Evolutionary conservation across 1,139 yeast genomes (phyloP), one percentile per base, ranked within the genome.

Genomic region (Nakaseomyces bracarensis): DNA sequence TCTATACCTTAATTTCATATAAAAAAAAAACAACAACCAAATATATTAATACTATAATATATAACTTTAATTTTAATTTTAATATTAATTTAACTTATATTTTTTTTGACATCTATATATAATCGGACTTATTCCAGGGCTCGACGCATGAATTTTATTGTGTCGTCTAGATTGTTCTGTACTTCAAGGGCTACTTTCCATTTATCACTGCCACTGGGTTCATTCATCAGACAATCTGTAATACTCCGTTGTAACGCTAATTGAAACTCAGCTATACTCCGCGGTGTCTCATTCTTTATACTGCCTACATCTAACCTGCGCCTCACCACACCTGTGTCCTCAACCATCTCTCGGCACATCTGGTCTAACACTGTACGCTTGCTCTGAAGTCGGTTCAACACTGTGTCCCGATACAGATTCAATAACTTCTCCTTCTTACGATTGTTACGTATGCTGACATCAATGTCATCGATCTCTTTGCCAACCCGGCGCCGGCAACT

Each of bases 121-220:
- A 13, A 27, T 10, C 4, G 3, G 7, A 14, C 5, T 36, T 46
- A 58, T 36, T 58, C 64, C 22, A 60, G 44, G 20, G 63, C 63
- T 25, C 63, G 46, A 38, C 63, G 48, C 56, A 60, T 60, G 46
- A 60, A 60, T 41, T 55, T 59, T 3, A 60, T 60, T 1, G 63
- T 60, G 41, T 58, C 63, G 38, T 58, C 62, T 20, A 60, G 45
- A 41, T 60, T 61, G 3, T 43, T 28, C 42, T 60, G 64, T 9
- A 58, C 51, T 28, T 57, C 60, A 22, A 49, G 41, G 4, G 60
- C 61, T 7, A 48, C 45, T 14, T 43, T 41, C 57, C 60, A 56
- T 5, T 50, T 49, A 5, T 38, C 43, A 28, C 50, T 47, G 19
- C 55, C 60, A 3, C 47, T 49, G 15, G 42, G 45, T 28, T 50